These are phyloP conservation scores for Sungouiozyma intestinalis DNA, from an alignment of 805 yeast genomes.

Conservation along the genomic window DNA sequence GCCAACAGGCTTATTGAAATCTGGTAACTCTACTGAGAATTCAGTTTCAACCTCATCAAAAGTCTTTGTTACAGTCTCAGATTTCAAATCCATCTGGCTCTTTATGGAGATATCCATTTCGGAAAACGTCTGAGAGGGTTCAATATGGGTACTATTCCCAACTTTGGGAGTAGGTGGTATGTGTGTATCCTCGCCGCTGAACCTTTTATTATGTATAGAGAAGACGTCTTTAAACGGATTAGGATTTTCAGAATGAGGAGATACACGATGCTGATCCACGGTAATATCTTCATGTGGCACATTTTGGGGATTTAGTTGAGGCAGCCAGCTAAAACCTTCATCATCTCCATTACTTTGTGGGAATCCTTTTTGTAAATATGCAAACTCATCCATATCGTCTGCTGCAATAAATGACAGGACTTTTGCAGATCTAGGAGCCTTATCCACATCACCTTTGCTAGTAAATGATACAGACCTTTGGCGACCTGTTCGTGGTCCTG, in stretches of 20 bases:
- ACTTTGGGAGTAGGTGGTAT: neutral
- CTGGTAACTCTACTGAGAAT: constrained; percentile 11
- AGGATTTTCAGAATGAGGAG: neutral
- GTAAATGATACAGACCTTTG: constrained; percentile 5
- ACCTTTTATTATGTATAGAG: neutral
- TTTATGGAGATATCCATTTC: neutral
- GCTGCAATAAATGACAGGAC: constrained; percentile 23
- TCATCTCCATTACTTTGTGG: constrained; percentile 14
- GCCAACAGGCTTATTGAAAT: constrained; percentile 14
- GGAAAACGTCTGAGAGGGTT: neutral
- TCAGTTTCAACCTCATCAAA: constrained; percentile 1
- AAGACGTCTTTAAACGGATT: neutral
- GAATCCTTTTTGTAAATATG: constrained; percentile 25
- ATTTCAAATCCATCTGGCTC: neutral
- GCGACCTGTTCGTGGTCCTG: constrained; percentile 3
- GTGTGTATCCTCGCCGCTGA: neutral
- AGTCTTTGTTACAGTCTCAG: constrained; percentile 2
- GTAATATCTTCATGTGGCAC: constrained; percentile 3
- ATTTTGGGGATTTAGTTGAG: constrained; percentile 9
- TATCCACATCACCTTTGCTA: constrained; percentile 7
- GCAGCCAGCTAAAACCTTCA: constrained; percentile 24
- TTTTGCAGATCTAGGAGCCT: constrained; percentile 18
- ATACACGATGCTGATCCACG: constrained; percentile 1
- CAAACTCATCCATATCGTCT: constrained; percentile 26
- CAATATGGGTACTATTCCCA: neutral